Conservation (phyloP, 192 early-diverging fungal genomes). For the Coemansia interrupta region DNA sequence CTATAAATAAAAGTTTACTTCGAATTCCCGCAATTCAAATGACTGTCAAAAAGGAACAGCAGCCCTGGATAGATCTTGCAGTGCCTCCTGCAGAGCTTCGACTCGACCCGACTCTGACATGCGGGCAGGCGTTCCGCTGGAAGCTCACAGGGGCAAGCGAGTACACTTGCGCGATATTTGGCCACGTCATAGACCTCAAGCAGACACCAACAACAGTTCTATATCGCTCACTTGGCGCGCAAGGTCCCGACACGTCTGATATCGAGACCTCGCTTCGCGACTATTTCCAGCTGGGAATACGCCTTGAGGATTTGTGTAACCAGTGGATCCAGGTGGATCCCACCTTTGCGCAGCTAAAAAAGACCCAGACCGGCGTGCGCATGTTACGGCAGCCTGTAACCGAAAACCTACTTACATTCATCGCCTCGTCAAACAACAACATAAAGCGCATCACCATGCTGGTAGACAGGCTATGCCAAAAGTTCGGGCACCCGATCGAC, state of each 20-base stretch:
- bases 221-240: constrained; percentile 18
- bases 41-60: background rate
- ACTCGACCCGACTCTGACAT: constrained; percentile 74
- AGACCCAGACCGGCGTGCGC: constrained; percentile 63
- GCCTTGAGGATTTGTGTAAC: constrained; percentile 56
- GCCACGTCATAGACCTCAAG: constrained; percentile 58
- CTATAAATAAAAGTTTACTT: background rate
- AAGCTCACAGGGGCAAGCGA: constrained; percentile 57
- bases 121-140: constrained; percentile 94
- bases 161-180: constrained; percentile 61
- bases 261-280: constrained; percentile 52
- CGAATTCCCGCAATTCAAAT: background rate
- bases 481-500: constrained; percentile 23
- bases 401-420: constrained; percentile 87
- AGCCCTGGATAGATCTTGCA: constrained; percentile 51
- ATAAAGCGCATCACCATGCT: constrained; percentile 79
- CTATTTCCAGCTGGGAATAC: constrained; percentile 84
- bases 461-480: constrained; percentile 36
- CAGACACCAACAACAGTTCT: constrained; percentile 54
- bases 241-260: background rate
- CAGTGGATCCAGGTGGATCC: constrained; percentile 60
- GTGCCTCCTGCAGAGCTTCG: constrained; percentile 64
- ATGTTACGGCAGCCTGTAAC: constrained; percentile 78
- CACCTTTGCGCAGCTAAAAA: constrained; percentile 56
- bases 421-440: constrained; percentile 94